A percentile compares a stretch with the other conserved stretches of the same genome.
phyloP scores from a whole-genome alignment of 1,139 yeast species.

The Hyphopichia pseudoburtonii region DNA sequence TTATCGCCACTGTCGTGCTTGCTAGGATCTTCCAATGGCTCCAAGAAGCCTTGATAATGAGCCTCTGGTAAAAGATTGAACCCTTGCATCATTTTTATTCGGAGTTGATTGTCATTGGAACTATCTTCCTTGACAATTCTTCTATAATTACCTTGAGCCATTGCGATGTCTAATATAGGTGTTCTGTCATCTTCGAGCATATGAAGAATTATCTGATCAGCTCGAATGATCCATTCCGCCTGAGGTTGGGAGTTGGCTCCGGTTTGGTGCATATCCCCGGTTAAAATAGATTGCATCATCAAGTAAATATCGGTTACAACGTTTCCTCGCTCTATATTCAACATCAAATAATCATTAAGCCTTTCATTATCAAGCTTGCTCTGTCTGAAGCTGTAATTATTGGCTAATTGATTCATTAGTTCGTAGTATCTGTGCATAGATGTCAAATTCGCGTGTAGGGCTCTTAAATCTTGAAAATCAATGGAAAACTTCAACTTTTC shows the following conservation, averaged over 20 bases:
- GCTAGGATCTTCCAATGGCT: constrained; percentile 23
- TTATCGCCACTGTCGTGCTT: constrained; percentile 18
- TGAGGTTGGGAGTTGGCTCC: constrained; percentile 16
- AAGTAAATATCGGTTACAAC: constrained; percentile 36
- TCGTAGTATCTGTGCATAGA: constrained; percentile 28
- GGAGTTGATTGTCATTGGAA: constrained; percentile 38
- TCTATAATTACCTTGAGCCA: constrained; percentile 40
- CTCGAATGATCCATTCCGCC: constrained; percentile 60
- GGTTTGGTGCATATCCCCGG: constrained; percentile 30
- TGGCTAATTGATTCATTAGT: constrained; percentile 22
- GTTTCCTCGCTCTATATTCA: constrained; percentile 28
- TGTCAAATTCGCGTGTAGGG: constrained; percentile 28
- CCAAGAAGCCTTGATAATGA: constrained; percentile 35
- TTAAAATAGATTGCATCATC: constrained; percentile 39
- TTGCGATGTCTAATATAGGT: constrained; percentile 42
- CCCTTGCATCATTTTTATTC: constrained; percentile 48
- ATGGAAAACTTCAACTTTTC: constrained; percentile 44
- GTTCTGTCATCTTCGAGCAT: constrained; percentile 44
- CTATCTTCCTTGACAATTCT: constrained; percentile 51
- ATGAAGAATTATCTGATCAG: constrained; percentile 48
- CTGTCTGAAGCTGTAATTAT: constrained; percentile 41
- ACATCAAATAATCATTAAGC: constrained; percentile 33
- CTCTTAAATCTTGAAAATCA: constrained; percentile 39
- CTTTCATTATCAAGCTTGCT: constrained; percentile 33
- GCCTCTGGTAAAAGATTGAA: constrained; percentile 36